Conservation (phyloP, 257 asterid species). For the Ophiorrhiza pumila region DNA sequence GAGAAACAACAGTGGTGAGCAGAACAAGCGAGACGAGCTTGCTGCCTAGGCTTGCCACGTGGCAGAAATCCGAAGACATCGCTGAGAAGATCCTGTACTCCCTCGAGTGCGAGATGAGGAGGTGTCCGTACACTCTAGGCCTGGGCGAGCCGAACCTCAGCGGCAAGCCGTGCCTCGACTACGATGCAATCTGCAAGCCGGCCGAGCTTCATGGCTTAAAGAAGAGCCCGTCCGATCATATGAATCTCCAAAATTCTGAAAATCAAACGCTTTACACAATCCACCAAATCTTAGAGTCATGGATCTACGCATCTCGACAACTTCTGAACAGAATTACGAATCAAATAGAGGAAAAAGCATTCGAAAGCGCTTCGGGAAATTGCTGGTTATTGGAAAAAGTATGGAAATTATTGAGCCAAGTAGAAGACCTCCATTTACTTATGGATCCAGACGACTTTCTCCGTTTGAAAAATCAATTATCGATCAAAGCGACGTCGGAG, state of each 20-base stretch:
- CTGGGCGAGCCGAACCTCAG: constrained; percentile 80
- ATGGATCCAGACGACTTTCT: constrained; percentile 92
- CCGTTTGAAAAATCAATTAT: constrained; percentile 61
- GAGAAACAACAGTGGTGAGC: constrained; percentile 62
- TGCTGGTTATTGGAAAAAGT: constrained; percentile 72
- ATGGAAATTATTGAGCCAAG: constrained; percentile 50
- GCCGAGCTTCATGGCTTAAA: constrained; percentile 57
- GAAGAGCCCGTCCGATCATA: constrained; percentile 44
- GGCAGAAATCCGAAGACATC: constrained; percentile 61
- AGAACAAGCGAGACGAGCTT: constrained; percentile 72
- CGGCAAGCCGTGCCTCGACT: constrained; percentile 81
- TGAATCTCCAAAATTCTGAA: constrained; percentile 43
- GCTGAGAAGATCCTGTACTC: constrained; percentile 57
- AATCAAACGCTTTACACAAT: constrained; percentile 57
- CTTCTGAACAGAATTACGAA: constrained; percentile 39
- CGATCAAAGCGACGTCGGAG: constrained; percentile 53
- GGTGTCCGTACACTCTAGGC: constrained; percentile 72
- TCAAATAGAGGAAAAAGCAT: constrained; percentile 38
- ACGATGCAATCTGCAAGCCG: constrained; percentile 79
- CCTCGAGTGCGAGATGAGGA: constrained; percentile 77
- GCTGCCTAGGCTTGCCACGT: constrained; percentile 63
- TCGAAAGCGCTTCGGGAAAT: constrained; percentile 42
- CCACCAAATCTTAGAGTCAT: constrained; percentile 74
- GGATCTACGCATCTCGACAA: constrained; percentile 54
- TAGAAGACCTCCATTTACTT: constrained; percentile 63